A percentile compares a stretch with the other conserved stretches of the same genome.
Conservation (phyloP, 2,329 filamentous ascomycete genomes). For the Penicillium sp. region DNA sequence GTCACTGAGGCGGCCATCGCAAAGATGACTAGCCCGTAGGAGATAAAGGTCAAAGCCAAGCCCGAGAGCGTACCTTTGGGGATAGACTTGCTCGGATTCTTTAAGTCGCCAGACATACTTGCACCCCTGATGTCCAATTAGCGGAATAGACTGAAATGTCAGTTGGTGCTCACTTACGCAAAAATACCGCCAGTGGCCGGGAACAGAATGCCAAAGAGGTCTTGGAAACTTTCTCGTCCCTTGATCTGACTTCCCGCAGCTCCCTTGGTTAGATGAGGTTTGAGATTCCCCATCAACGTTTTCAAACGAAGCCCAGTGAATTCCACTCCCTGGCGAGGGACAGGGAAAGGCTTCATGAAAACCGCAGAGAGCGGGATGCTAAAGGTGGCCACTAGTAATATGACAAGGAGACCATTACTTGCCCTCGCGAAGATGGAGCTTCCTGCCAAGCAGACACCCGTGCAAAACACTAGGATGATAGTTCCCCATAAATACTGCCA, state of each 20-base stretch:
- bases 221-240: conserved; percentile 69
- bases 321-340: conserved; percentile 61
- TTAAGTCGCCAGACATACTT: conserved; percentile 86
- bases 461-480: conserved; percentile 67
- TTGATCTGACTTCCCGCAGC: conserved; percentile 61
- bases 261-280: conserved; percentile 64
- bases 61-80: conserved; percentile 80
- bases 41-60: conserved; percentile 70
- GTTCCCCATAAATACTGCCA: conserved; percentile 75
- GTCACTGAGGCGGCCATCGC: conserved; percentile 76
- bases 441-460: conserved; percentile 72
- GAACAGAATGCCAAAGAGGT: conserved; percentile 83
- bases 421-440: conserved; percentile 77
- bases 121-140: conserved; percentile 56
- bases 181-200: conserved; percentile 65
- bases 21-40: conserved; percentile 74
- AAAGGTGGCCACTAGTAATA: conserved; percentile 70
- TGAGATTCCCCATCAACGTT: conserved; percentile 72
- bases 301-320: conserved; percentile 74
- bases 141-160: conserved; percentile 54
- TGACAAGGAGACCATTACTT: conserved; percentile 70
- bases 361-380: conserved; percentile 81
- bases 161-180: conserved; percentile 42
- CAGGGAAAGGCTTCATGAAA: conserved; percentile 65
- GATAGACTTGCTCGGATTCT: conserved; percentile 78